phyloP scores from a whole-genome alignment of 2,329 filamentous ascomycete species.

The Aspergillus uvarum region DNA sequence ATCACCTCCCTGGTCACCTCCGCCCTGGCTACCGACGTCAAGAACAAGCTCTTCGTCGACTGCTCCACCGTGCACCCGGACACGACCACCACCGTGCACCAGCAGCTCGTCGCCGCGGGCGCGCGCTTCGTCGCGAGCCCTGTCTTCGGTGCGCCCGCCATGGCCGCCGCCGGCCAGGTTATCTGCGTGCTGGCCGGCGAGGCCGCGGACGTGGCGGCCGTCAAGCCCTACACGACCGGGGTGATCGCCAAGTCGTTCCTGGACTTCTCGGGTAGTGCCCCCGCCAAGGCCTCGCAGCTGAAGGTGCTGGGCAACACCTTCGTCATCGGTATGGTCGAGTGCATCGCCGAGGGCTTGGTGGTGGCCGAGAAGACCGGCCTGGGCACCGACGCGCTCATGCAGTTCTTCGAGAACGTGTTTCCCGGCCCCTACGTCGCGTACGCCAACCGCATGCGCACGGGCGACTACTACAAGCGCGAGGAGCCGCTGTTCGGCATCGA shows the following conservation, averaged over 20 bases:
- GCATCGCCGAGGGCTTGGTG: not conserved
- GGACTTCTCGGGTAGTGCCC: not conserved
- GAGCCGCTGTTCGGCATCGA: conserved; percentile 2
- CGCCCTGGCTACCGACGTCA: not conserved
- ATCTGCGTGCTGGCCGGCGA: not conserved
- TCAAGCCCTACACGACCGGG: not conserved
- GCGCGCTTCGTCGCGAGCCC: not conserved
- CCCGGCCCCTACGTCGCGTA: conserved; percentile 5
- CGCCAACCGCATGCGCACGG: not conserved
- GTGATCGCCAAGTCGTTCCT: not conserved
- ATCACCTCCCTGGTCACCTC: not conserved
- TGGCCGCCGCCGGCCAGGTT: not conserved
- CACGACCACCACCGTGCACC: not conserved
- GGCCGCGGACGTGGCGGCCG: not conserved
- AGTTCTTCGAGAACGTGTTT: conserved; percentile 6
- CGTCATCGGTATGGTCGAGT: conserved; percentile 1
- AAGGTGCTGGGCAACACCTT: conserved; percentile 2
- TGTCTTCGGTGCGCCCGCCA: not conserved
- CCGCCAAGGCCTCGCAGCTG: not conserved
- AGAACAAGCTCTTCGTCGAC: conserved; percentile 2
- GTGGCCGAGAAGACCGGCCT: conserved; percentile 12
- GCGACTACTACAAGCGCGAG: not conserved
- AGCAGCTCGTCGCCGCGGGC: not conserved
- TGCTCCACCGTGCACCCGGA: conserved; percentile 1
- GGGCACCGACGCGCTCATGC: not conserved